Percentiles rank a stretch among this genome's conserved stretches.
Evolutionary conservation across 768 basidiomycete genomes (phyloP).

Genomic region (Tephrocybe sp.): DNA sequence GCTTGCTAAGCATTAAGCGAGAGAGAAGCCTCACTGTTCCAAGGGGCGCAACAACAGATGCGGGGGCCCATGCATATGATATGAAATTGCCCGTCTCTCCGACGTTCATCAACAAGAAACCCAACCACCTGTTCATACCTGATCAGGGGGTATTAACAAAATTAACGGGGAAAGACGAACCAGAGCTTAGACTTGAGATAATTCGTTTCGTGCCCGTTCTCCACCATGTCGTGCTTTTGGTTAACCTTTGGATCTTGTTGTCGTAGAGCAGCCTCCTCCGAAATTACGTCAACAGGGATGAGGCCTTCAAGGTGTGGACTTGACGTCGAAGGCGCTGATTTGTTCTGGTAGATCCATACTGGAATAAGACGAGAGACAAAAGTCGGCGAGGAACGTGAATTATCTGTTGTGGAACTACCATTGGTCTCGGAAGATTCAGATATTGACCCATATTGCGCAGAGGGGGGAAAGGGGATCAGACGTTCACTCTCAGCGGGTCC

Average conservation of each 20-base stretch:
- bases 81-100: constrained; percentile 92
- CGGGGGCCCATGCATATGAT: constrained; percentile 87
- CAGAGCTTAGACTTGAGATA: constrained; percentile 87
- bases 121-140: constrained; percentile 69
- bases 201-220: constrained; percentile 59
- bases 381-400: background rate
- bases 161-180: constrained; percentile 35
- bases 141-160: background rate
- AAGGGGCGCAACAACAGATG: constrained; percentile 91
- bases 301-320: constrained; percentile 11
- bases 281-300: constrained; percentile 42
- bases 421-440: background rate
- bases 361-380: constrained; percentile 37
- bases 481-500: constrained; percentile 9
- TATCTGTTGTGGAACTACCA: background rate
- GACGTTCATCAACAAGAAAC: constrained; percentile 85
- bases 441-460: constrained; percentile 15
- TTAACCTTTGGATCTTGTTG: constrained; percentile 12
- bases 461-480: constrained; percentile 15
- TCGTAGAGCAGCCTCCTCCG: constrained; percentile 35
- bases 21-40: constrained; percentile 70
- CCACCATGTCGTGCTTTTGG: constrained; percentile 19
- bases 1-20: constrained; percentile 1
- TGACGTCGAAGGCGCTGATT: constrained; percentile 4
- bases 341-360: constrained; percentile 26